Conservation (phyloP, 352 stramenopile genomes). For the Phytopythium boreale region DNA sequence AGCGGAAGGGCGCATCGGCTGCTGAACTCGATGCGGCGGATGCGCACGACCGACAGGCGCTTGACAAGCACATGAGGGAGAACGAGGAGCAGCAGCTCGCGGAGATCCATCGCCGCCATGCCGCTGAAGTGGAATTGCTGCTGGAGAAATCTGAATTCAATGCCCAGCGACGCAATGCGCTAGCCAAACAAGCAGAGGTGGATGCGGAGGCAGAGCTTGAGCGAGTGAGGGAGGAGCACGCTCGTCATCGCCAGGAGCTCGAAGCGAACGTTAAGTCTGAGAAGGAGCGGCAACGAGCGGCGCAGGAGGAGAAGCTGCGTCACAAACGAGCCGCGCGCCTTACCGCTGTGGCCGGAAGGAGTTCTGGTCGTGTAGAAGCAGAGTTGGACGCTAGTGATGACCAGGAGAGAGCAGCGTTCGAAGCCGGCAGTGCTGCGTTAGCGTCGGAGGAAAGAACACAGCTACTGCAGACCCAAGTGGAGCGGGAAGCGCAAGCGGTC, state of each 20-base stretch:
- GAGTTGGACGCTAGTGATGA: not conserved
- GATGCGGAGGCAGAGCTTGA: slow-evolving; percentile 13
- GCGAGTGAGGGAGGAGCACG: slow-evolving; percentile 22
- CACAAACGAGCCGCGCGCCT: slow-evolving; percentile 8
- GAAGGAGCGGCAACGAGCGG: slow-evolving; percentile 22
- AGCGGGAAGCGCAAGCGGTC: not conserved
- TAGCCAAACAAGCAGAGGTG: not conserved
- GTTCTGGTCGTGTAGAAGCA: not conserved
- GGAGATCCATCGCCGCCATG: not conserved
- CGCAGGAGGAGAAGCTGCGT: slow-evolving; percentile 23
- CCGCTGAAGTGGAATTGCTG: not conserved
- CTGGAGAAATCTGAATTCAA: not conserved
- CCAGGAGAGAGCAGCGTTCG: not conserved
- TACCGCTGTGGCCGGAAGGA: not conserved
- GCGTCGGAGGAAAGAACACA: not conserved
- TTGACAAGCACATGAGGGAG: slow-evolving; percentile 7
- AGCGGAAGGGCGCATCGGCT: not conserved
- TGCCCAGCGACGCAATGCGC: not conserved
- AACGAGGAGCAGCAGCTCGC: slow-evolving; percentile 3
- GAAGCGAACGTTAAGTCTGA: slow-evolving; percentile 13
- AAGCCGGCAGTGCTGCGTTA: not conserved
- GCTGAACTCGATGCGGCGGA: slow-evolving; percentile 6
- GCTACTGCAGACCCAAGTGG: not conserved
- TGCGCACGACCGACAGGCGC: not conserved
- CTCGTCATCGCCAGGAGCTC: slow-evolving; percentile 18